Evolutionary conservation across 331 rosid species (phyloP).

Genomic region (Acacia concinna): DNA sequence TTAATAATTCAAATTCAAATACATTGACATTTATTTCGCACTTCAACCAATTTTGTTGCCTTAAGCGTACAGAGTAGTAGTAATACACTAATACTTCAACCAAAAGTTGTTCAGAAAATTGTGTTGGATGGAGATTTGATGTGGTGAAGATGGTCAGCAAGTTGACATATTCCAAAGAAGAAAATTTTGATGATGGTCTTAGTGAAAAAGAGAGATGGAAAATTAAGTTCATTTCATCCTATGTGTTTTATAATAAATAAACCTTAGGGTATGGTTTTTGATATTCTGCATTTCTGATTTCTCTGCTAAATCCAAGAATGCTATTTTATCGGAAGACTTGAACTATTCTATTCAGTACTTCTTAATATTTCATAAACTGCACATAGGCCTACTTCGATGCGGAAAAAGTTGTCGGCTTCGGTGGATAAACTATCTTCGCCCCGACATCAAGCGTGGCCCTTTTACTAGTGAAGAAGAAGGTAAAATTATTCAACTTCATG

Average conservation of each 20-base stretch:
- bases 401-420: slow-evolving; percentile 64
- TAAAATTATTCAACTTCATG: slow-evolving; percentile 50
- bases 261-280: not conserved
- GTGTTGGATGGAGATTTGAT: not conserved
- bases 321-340: not conserved
- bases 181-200: not conserved
- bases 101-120: not conserved
- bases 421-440: slow-evolving; percentile 66
- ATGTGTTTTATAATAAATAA: not conserved
- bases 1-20: not conserved
- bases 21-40: not conserved
- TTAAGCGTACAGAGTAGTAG: not conserved
- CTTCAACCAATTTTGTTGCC: not conserved
- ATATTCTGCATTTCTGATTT: slow-evolving; percentile 11
- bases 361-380: not conserved
- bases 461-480: slow-evolving; percentile 51
- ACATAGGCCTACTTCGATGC: slow-evolving; percentile 53
- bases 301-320: not conserved
- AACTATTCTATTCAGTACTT: not conserved
- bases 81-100: not conserved
- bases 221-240: not conserved
- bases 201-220: not conserved
- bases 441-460: slow-evolving; percentile 62
- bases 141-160: not conserved
- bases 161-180: not conserved